Base-by-base conservation (phyloP, 2,329 filamentous ascomycete species). In the Boeremia lycopersici region DNA sequence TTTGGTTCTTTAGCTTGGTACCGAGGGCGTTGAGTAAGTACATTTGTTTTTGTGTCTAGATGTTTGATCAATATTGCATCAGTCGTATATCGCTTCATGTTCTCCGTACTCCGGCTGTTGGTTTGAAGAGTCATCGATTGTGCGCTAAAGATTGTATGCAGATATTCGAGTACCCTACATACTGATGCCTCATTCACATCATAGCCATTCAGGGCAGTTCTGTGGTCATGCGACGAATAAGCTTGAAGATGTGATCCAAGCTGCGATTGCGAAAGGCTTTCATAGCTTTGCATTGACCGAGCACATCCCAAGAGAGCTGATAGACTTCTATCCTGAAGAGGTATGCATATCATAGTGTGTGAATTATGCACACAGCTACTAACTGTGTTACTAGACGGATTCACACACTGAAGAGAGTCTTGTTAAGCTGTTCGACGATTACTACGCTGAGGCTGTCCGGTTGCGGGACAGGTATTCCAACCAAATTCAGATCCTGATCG, bases 201-300 rank as follows among this genome's bases (percentile, higher is more conserved):
- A 99, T 77, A 96, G 91, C 71, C 95, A 99, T 78, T 98, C 95
- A 33, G 95, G 95, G 60, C 91, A 99, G 74, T 99, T 99, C 80
- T 99, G 95, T 79, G 67, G 67, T 6, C 95, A 99, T 79, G 95
- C 95, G 45, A 86, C 89, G 71, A 86, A 96, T 73, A 83, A 86
- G 17, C 84, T 99, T 9, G 93, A 98, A 74, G 87, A 91, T 62
- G 85, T 98, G 43, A 81, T 98, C 65, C 84, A 87, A 69, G 84
- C 87, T 11, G 93, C 93, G 61, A 91, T 98, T 63, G 76, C 82
- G 42, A 82, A 89, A 57, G 88, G 89, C 38, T 95, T 96, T 83
- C 85, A 86, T 59, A 89, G 89, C 17, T 92, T 97, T 71, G 91
- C 89, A 19, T 77, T 99, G 54, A 96, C 93, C 1, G 95, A 99